These are phyloP conservation scores for Ascocoryne sarcoides DNA, from an alignment of 2,329 filamentous ascomycete genomes.

Conservation along the genomic window DNA sequence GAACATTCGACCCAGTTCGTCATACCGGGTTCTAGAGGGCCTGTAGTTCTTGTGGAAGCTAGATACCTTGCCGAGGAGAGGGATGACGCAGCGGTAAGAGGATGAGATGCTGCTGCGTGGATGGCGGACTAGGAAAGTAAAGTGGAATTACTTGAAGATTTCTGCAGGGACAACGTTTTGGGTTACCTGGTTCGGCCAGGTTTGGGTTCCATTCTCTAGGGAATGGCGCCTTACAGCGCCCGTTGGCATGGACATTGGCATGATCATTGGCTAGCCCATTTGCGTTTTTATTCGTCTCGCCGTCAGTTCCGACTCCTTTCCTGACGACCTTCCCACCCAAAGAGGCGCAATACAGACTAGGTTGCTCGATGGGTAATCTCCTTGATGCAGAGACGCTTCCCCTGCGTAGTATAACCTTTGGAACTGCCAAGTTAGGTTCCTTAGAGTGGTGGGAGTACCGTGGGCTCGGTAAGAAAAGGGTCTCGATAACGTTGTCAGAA, in stretches of 20 bases:
- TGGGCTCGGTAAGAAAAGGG: too few species aligned
- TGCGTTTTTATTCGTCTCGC: slow-evolving; percentile 15
- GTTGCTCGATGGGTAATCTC: slow-evolving; percentile 55
- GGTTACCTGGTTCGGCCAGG: slow-evolving; percentile 59
- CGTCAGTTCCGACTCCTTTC: slow-evolving; percentile 28
- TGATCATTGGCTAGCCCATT: slow-evolving; percentile 26
- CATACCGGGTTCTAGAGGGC: slow-evolving; percentile 81
- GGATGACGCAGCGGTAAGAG: slow-evolving; percentile 89
- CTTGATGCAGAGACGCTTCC: slow-evolving; percentile 94
- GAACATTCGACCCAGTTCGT: slow-evolving; percentile 77
- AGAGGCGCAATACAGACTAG: slow-evolving; percentile 70
- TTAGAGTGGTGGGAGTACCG: too few species aligned
- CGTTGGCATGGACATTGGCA: slow-evolving; percentile 22
- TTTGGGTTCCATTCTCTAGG: slow-evolving; percentile 55
- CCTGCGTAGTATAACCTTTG: slow-evolving; percentile 51
- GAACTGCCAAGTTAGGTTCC: too few species aligned
- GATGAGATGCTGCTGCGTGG: slow-evolving; percentile 87
- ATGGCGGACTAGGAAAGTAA: slow-evolving; percentile 93
- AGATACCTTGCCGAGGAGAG: slow-evolving; percentile 72
- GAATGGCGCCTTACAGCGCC: slow-evolving; percentile 36
- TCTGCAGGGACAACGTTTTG: slow-evolving; percentile 73
- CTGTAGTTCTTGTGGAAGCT: slow-evolving; percentile 84
- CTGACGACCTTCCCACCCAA: slow-evolving; percentile 35
- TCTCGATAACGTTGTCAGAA: too few species aligned
- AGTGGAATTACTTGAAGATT: slow-evolving; percentile 75